Evolutionary conservation across 176 grass and related monocot species (phyloP), one percentile per base, ranked within the genome.

Genomic region (Aegilops tauschii): DNA sequence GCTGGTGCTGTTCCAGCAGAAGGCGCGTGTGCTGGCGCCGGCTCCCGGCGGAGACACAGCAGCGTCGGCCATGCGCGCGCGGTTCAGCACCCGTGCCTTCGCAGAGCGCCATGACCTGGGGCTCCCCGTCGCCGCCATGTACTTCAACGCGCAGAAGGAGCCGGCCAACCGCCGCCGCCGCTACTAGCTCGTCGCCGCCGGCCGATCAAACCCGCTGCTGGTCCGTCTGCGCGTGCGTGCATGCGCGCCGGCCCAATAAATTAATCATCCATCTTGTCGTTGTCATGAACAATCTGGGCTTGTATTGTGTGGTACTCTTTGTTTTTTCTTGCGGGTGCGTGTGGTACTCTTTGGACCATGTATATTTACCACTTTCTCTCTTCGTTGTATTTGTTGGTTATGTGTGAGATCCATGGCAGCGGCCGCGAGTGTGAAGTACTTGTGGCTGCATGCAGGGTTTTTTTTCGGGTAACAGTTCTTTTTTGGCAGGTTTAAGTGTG

Each of bases 101-200:
- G 88, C 96, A 4, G 78, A 18, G 6, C 79, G 87, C 82, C 86
- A 95, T 79, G 83, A 49, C 37, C 82, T 98, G 20, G 92, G 92
- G n/a, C 86, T 86, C 31, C 93, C 96, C 1, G 96, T 94, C 78
- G 88, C 92, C 79, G 79, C 93, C 54, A 56, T 87, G 12, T 98
- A 85, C 84, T 98, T 95, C 96, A 98, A 98, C 86, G 87, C 92
- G 1, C 96, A 98, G 54, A 98, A 86, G 92, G 93, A 98, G 75
- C 86, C 88, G 0, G 89, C 85, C 21, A 89, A 25, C 54, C 91
- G 92, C 81, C 89, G 89, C 62, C 93, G 91, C 77, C 73, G 71
- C 27, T 79, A 79, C 81, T 85, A 69, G 31, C 4, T 13, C 5
- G 4, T 2, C 18, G 27, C 1, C 37, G 23, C 36, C 40, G 58